Conservation (phyloP, 352 stramenopile species). For the Globisporangium viniferum region DNA sequence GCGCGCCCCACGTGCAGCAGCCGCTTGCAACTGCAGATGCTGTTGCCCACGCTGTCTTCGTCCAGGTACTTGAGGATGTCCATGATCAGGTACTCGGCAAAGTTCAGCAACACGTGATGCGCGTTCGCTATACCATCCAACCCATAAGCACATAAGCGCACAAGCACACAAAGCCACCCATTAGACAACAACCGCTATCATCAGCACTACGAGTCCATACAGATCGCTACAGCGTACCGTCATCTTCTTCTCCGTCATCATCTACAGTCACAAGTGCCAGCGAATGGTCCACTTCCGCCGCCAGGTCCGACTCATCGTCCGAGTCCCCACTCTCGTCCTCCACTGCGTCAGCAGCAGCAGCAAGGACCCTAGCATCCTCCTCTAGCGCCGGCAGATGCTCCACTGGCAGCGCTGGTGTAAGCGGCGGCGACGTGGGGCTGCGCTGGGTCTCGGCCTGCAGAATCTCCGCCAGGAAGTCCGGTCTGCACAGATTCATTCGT, state of each 20-base stretch:
- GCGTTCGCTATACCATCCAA: slow-evolving; percentile 21
- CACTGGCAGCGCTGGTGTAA: neutral
- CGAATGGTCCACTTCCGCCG: slow-evolving; percentile 9
- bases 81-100: slow-evolving; percentile 66
- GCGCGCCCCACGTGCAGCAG: slow-evolving; percentile 47
- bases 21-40: slow-evolving; percentile 51
- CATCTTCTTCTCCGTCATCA: slow-evolving; percentile 6
- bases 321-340: neutral
- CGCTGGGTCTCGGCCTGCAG: slow-evolving; percentile 47
- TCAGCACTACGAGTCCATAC: neutral
- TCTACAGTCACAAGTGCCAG: slow-evolving; percentile 12
- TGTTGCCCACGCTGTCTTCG: slow-evolving; percentile 63
- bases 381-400: neutral
- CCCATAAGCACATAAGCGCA: slow-evolving; percentile 12
- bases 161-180: neutral
- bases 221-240: slow-evolving; percentile 4
- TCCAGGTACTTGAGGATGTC: slow-evolving; percentile 69
- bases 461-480: slow-evolving; percentile 69
- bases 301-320: slow-evolving; percentile 16
- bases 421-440: neutral
- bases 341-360: neutral
- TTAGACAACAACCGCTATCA: neutral
- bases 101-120: slow-evolving; percentile 53
- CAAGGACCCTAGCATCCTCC: neutral
- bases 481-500: slow-evolving; percentile 21